Base-by-base conservation (phyloP, 306 rosid species). In the Cercis canadensis region DNA sequence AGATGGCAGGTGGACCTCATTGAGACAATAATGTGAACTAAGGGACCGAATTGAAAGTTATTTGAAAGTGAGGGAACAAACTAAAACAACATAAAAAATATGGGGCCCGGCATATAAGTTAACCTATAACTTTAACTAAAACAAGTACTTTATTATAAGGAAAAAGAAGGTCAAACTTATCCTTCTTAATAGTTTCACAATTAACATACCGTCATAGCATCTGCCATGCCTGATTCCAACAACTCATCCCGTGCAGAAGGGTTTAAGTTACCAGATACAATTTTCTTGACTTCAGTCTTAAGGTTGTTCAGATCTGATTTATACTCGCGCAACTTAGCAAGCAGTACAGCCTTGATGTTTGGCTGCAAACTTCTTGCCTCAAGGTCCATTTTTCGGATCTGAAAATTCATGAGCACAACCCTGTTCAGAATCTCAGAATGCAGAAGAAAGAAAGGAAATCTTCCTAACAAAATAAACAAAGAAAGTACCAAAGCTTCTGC, bases 321-420 rank as follows among this genome's bases (percentile, higher is more conserved):
- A 77, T 93, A 93, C 70, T 88, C 98, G 74, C 98, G 88, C 84
- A 93, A 80, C 85, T 87, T 93, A 67, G 89, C 90, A 78, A 93
- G 97, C 81, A 93, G 96, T 61, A 81, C 80, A 41, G 68, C 94
- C 90, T 81, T 93, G 24, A 87, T 52, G 70, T 83, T 88, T 49
- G 98, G 97, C 78, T 83, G 98, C 93, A 93, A 87, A 89, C 84
- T 86, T 89, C 97, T 85, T 11, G 98, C 98, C 70, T 90, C 96
- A 5, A 93, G 90, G 87, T 93, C 90, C 98, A 93, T 90, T 80
- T 88, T 88, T 29, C 88, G 85, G 70, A 87, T 86, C 98, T 93
- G 76, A 66, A 83, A 69, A 33, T 54, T 78, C 44, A 67, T 44
- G 31, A 62, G 29, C 47, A 76, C 73, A 54, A 60, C 39, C 46